Evolutionary conservation across 495 filamentous ascomycete genomes (phyloP).

Genomic region (Trichoderma erinaceum): DNA sequence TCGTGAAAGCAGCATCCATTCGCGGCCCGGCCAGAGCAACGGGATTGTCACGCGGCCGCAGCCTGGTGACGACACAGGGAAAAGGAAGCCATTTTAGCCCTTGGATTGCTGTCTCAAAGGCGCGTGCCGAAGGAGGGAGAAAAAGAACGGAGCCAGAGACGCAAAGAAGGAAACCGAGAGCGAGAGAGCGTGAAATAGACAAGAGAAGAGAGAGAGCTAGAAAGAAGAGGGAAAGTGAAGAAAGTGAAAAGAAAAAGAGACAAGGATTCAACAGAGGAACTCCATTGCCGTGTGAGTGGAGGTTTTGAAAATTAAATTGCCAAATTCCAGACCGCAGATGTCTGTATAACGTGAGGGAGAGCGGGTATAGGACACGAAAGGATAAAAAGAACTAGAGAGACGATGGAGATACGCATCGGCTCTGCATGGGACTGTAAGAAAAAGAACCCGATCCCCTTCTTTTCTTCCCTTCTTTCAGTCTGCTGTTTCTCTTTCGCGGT

Average conservation of each 20-base stretch:
- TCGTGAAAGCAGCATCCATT: too few species aligned
- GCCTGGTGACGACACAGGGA: neutral
- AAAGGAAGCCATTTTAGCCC: neutral
- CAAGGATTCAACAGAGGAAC: neutral
- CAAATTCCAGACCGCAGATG: neutral
- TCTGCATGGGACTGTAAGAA: constrained; percentile 11
- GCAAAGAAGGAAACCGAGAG: neutral
- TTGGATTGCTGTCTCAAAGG: neutral
- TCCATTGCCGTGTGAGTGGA: neutral
- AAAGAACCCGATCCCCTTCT: neutral
- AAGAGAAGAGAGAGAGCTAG: neutral
- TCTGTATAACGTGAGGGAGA: constrained; percentile 7
- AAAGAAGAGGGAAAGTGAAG: neutral
- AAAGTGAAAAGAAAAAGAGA: neutral
- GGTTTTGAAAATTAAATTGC: neutral
- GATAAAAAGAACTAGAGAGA: neutral
- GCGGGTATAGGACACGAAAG: neutral
- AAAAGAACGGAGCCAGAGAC: neutral
- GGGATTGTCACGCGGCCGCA: constrained; percentile 5
- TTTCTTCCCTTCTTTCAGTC: neutral
- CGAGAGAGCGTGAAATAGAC: neutral
- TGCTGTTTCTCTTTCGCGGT: neutral
- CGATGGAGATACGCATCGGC: neutral
- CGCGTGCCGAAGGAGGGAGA: neutral
- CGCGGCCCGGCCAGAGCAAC: neutral